Percentiles rank a stretch among this genome's conserved stretches.
phyloP scores from a whole-genome alignment of 129 eudicot species.

The Gnaphalium uliginosum region DNA sequence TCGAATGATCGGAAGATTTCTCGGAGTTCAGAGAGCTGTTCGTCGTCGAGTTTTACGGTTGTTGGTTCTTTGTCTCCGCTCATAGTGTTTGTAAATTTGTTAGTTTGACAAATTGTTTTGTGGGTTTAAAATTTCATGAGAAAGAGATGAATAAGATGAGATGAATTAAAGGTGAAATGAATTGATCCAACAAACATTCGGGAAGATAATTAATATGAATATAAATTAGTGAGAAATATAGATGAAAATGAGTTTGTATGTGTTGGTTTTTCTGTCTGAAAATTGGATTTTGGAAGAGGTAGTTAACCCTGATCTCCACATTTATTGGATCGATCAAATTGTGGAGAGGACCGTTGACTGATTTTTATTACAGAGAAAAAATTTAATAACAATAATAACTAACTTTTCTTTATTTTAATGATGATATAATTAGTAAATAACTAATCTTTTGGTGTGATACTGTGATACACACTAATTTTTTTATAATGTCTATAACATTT shows the following conservation, averaged over 20 bases:
- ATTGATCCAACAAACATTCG: conserved; percentile 19
- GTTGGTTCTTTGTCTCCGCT: conserved; percentile 35
- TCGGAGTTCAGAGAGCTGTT: conserved; percentile 72
- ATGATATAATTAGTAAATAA: too few species aligned
- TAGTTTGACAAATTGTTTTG: background rate
- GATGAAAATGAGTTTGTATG: conserved; percentile 7
- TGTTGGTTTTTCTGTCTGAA: background rate
- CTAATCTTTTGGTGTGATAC: too few species aligned
- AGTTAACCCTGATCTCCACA: conserved; percentile 36
- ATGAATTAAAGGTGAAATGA: conserved; percentile 5
- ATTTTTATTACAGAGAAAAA: conserved; percentile 6
- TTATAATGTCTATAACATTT: too few species aligned
- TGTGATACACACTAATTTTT: too few species aligned
- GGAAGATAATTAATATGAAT: background rate
- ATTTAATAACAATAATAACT: too few species aligned
- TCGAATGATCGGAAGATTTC: conserved; percentile 92
- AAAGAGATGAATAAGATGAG: conserved; percentile 2
- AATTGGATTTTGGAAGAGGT: conserved; percentile 23
- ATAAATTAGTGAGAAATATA: background rate
- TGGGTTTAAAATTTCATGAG: conserved; percentile 19
- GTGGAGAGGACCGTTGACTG: conserved; percentile 41
- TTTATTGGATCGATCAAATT: conserved; percentile 41
- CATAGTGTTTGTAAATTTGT: conserved; percentile 29
- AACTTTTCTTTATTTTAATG: too few species aligned
- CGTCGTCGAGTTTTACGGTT: conserved; percentile 71